Percentiles rank a stretch among this genome's conserved stretches.
These are phyloP conservation scores for Colletotrichum sp. DNA, from an alignment of 2,329 filamentous ascomycete genomes.

Conservation along the genomic window DNA sequence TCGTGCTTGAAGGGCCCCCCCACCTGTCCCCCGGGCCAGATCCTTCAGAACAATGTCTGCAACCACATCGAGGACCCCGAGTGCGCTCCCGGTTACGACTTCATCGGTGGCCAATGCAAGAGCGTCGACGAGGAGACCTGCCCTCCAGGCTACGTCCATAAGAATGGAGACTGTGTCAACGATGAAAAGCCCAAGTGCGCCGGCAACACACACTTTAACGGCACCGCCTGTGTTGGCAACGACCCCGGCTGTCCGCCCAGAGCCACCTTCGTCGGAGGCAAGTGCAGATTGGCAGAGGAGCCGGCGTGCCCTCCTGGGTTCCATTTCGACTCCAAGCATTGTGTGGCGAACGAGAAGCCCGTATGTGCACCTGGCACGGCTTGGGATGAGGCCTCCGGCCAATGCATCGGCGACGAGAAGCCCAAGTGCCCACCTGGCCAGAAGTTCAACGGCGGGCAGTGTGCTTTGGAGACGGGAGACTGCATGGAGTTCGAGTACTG, in stretches of 20 bases:
- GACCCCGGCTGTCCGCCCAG: neutral
- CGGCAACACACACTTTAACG: neutral
- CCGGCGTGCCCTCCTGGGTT: neutral
- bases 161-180: neutral
- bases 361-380: neutral
- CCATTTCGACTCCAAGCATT: neutral
- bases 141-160: neutral
- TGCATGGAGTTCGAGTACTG: neutral
- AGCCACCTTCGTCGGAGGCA: neutral
- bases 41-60: neutral
- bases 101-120: neutral
- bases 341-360: neutral
- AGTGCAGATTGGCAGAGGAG: neutral
- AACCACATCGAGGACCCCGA: neutral
- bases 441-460: neutral
- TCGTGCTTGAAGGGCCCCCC: neutral
- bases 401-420: neutral
- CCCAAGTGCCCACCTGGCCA: neutral
- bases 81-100: neutral
- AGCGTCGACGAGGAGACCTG: neutral
- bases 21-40: neutral
- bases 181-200: neutral
- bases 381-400: neutral
- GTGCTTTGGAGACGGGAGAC: neutral
- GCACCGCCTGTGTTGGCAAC: neutral